These are phyloP conservation scores for Cutaneotrichosporon sp. DNA, from an alignment of 1,284 basidiomycete genomes.

Conservation along the genomic window DNA sequence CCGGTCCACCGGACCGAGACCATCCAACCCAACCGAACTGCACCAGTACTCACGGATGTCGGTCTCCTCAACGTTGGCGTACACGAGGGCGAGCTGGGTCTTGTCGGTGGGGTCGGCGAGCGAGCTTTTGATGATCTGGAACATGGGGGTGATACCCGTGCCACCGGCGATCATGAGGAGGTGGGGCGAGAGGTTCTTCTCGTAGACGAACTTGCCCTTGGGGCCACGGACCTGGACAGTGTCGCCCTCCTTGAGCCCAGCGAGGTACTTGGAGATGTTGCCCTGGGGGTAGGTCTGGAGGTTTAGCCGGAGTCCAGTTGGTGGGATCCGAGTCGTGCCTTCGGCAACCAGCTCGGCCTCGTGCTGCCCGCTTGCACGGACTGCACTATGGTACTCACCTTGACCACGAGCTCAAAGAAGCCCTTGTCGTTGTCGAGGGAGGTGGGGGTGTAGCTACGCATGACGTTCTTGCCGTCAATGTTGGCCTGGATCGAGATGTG, in stretches of 20 bases:
- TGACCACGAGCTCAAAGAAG: slow-evolving; percentile 95
- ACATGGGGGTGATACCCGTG: slow-evolving; percentile 96
- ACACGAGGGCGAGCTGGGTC: slow-evolving; percentile 84
- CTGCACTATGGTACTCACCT: slow-evolving; percentile 60
- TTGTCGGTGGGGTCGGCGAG: slow-evolving; percentile 82
- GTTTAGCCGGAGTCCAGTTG: slow-evolving; percentile 4
- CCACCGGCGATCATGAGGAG: slow-evolving; percentile 96
- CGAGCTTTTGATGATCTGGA: slow-evolving; percentile 86
- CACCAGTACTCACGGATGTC: slow-evolving; percentile 63
- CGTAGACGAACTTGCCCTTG: slow-evolving; percentile 89
- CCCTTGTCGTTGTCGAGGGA: slow-evolving; percentile 90
- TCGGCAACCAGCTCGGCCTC: not conserved
- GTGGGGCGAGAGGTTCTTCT: slow-evolving; percentile 66
- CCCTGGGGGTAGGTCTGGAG: slow-evolving; percentile 92
- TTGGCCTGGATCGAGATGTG: slow-evolving; percentile 92
- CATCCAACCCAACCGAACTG: not conserved
- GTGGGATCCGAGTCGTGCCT: not conserved
- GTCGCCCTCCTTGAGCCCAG: slow-evolving; percentile 79
- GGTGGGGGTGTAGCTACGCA: slow-evolving; percentile 93
- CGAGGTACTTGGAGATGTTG: slow-evolving; percentile 89
- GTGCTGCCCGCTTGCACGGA: not conserved
- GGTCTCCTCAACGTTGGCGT: slow-evolving; percentile 90
- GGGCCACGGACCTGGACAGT: slow-evolving; percentile 89
- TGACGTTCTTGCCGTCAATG: slow-evolving; percentile 87
- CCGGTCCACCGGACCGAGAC: not conserved